A percentile compares a stretch with the other conserved stretches of the same genome.
Conservation (phyloP, 2,329 filamentous ascomycete species). For the Endoconidiophora polonica region DNA sequence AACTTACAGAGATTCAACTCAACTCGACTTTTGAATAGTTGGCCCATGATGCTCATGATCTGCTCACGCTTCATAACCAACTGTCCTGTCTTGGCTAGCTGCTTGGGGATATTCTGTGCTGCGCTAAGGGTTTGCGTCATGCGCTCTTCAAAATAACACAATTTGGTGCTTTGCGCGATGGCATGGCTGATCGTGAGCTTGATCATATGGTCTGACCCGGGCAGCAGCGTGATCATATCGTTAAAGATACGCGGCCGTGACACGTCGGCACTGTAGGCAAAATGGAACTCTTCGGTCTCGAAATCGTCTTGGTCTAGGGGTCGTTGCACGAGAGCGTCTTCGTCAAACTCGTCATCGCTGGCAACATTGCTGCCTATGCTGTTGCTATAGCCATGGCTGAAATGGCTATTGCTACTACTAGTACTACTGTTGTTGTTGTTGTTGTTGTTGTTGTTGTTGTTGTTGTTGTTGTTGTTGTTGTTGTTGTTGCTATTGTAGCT, state of each 20-base stretch:
- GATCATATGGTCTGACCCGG: slow-evolving; percentile 90
- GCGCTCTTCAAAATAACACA: slow-evolving; percentile 88
- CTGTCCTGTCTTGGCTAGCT: slow-evolving; percentile 73
- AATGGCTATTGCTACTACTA: too few relatives aligned
- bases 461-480: not conserved
- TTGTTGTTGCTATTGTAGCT: not conserved
- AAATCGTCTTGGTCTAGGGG: slow-evolving; percentile 80
- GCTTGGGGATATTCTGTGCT: slow-evolving; percentile 81
- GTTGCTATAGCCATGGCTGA: too few relatives aligned
- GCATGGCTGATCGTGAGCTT: slow-evolving; percentile 95
- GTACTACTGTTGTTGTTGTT: too few relatives aligned
- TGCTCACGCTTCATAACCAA: slow-evolving; percentile 83
- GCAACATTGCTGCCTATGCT: too few relatives aligned
- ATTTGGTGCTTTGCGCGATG: slow-evolving; percentile 90
- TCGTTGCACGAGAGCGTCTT: slow-evolving; percentile 45
- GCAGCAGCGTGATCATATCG: slow-evolving; percentile 95
- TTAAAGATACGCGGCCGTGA: slow-evolving; percentile 88
- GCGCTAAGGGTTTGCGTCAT: slow-evolving; percentile 91
- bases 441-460: not conserved
- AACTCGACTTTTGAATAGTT: slow-evolving; percentile 82
- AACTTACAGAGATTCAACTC: slow-evolving; percentile 91
- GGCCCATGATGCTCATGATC: slow-evolving; percentile 79
- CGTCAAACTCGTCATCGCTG: slow-evolving; percentile 8
- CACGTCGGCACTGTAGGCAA: slow-evolving; percentile 81
- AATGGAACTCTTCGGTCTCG: slow-evolving; percentile 96